phyloP scores from a whole-genome alignment of 2,329 filamentous ascomycete species.

The Macrophomina phaseolina region DNA sequence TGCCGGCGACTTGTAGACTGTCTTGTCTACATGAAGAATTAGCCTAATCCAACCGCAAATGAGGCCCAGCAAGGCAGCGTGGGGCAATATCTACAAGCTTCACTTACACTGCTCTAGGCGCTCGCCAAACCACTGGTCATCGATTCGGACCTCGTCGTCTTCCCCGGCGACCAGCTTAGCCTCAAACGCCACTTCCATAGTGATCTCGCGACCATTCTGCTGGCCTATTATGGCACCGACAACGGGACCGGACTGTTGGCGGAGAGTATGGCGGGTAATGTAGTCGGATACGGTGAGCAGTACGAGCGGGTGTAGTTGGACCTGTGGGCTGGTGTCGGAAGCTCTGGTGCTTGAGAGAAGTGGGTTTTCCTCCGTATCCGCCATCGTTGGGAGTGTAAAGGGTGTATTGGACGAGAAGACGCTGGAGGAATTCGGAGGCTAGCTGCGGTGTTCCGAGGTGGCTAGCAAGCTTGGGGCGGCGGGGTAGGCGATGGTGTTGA shows the following conservation, averaged over 20 bases:
- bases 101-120: constrained; percentile 83
- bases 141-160: constrained; percentile 66
- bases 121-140: constrained; percentile 74
- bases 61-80: neutral
- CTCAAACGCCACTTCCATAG: constrained; percentile 92
- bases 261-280: constrained; percentile 86
- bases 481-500: constrained; percentile 16
- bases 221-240: constrained; percentile 89
- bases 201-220: constrained; percentile 88
- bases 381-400: constrained; percentile 39
- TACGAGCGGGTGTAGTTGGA: constrained; percentile 89
- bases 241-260: constrained; percentile 75
- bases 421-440: too few species aligned
- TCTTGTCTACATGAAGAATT: constrained; percentile 68
- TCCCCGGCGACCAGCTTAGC: constrained; percentile 62
- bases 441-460: neutral
- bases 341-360: constrained; percentile 51
- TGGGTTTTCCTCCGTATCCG: constrained; percentile 44
- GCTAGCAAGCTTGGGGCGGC: neutral
- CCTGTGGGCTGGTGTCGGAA: constrained; percentile 76
- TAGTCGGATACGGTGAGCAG: constrained; percentile 97
- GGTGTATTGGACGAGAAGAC: neutral
- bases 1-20: constrained; percentile 82
- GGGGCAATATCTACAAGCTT: neutral
- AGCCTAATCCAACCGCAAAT: constrained; percentile 25